A percentile compares a stretch with the other conserved stretches of the same genome.
Conservation (phyloP, 257 asterid genomes). For the Lycium ferocissimum region DNA sequence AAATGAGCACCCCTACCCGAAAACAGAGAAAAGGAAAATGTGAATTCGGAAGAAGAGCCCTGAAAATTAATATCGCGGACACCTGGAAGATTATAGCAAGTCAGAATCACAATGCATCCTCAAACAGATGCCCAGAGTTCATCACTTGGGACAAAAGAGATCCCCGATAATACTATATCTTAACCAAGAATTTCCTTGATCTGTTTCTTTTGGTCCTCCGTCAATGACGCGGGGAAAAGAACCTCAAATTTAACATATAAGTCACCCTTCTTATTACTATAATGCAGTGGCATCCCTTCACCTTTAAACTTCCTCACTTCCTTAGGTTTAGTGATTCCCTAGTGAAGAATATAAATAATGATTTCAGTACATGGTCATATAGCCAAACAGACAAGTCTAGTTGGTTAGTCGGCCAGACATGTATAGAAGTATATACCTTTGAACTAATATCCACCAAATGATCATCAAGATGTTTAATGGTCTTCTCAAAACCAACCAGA, state of each 20-base stretch:
- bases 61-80: neutral
- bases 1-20: neutral
- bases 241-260: constrained; percentile 83
- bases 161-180: neutral
- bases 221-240: constrained; percentile 75
- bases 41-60: neutral
- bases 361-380: neutral
- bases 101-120: neutral
- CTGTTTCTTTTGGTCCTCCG: constrained; percentile 80
- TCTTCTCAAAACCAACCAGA: constrained; percentile 94
- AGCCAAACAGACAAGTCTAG: neutral
- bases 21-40: neutral
- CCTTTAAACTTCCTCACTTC: constrained; percentile 87
- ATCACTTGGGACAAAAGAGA: neutral
- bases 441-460: constrained; percentile 83
- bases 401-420: neutral
- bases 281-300: constrained; percentile 93
- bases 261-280: constrained; percentile 88
- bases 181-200: constrained; percentile 69
- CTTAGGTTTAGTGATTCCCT: constrained; percentile 91
- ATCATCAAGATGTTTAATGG: constrained; percentile 85
- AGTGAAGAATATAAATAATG: constrained; percentile 7
- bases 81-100: constrained; percentile 12
- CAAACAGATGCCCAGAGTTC: constrained; percentile 14
- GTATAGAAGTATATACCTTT: constrained; percentile 50